phyloP scores from a whole-genome alignment of 148 eudicot genomes.

The Vaccinium macrocarpon region DNA sequence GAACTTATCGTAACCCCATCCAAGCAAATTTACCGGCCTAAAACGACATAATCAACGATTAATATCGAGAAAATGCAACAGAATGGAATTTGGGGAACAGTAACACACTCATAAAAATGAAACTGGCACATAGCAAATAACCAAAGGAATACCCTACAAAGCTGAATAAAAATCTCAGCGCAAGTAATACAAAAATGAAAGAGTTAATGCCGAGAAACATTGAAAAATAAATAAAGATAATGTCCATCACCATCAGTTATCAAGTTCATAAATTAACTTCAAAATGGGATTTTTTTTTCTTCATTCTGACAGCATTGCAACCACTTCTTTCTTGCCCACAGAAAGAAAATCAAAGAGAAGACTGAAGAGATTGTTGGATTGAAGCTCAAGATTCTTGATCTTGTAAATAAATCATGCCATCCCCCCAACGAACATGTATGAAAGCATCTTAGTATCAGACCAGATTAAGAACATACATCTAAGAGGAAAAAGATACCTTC shows the following conservation, averaged over 20 bases:
- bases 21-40: neutral
- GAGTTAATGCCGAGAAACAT: neutral
- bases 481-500: constrained; percentile 2
- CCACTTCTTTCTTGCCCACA: neutral
- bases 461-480: neutral
- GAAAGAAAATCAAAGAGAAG: neutral
- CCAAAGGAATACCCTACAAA: neutral
- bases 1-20: neutral
- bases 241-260: neutral
- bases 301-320: neutral
- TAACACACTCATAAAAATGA: neutral
- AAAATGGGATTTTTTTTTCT: neutral
- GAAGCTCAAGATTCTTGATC: constrained; percentile 5
- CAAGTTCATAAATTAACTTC: neutral
- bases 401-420: neutral
- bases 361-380: neutral
- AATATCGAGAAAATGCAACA: neutral
- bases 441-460: neutral
- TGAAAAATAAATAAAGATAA: neutral
- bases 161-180: neutral
- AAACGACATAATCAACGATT: neutral
- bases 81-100: neutral
- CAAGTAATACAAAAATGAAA: neutral
- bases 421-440: neutral
- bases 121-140: neutral